phyloP scores from a whole-genome alignment of 1,139 yeast genomes.

The Arxiozyma telluris region DNA sequence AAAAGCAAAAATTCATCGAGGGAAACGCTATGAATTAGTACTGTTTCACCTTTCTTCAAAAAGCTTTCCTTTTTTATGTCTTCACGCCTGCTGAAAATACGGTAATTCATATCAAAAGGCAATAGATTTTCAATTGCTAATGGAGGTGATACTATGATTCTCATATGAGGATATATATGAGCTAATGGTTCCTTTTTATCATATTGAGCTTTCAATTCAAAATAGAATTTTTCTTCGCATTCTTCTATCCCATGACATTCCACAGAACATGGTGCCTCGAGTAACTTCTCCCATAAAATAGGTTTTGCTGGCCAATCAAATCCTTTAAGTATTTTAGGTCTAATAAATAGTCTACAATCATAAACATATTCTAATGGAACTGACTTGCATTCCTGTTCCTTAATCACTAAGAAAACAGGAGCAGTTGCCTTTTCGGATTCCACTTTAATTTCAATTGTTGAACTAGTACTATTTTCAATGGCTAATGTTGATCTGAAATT shows the following conservation, averaged over 20 bases:
- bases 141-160: conserved; percentile 73
- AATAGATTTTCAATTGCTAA: conserved; percentile 73
- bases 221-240: conserved; percentile 45
- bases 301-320: conserved; percentile 61
- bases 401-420: conserved; percentile 31
- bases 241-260: conserved; percentile 44
- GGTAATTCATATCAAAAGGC: conserved; percentile 72
- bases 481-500: conserved; percentile 66
- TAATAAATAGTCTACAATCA: conserved; percentile 46
- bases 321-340: conserved; percentile 48
- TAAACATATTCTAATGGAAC: conserved; percentile 69
- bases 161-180: conserved; percentile 77
- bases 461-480: conserved; percentile 50
- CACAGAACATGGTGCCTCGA: conserved; percentile 45
- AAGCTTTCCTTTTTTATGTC: conserved; percentile 60
- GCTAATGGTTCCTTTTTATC: conserved; percentile 61
- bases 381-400: conserved; percentile 49
- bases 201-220: conserved; percentile 65
- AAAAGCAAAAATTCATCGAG: conserved; percentile 60
- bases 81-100: conserved; percentile 70
- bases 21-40: conserved; percentile 75
- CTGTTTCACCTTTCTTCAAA: conserved; percentile 54
- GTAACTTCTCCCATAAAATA: conserved; percentile 58
- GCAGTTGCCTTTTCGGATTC: conserved; percentile 29
- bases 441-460: conserved; percentile 51